A percentile compares a stretch with the other conserved stretches of the same genome.
Evolutionary conservation across 257 asterid genomes (phyloP).

Genomic region (Primulina tabacum): DNA sequence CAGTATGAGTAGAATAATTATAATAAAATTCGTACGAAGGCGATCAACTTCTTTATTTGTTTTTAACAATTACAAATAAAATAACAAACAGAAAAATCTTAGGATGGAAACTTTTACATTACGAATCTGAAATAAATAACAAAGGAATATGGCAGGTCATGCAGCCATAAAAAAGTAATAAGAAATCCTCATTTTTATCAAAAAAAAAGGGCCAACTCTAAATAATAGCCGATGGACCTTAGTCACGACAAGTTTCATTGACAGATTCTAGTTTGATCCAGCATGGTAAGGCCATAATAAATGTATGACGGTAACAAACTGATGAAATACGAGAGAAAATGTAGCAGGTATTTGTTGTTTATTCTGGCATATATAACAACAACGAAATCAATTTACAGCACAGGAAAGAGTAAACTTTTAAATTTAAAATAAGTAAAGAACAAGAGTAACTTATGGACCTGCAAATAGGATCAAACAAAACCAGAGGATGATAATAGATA

Average conservation of each 20-base stretch:
- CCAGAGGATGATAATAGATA: conserved; percentile 30
- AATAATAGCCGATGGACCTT: conserved; percentile 12
- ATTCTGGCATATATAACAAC: conserved; percentile 16
- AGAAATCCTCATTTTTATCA: background rate
- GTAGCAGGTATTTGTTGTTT: conserved; percentile 14
- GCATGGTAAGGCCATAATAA: background rate
- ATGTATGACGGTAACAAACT: conserved; percentile 13
- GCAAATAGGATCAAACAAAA: conserved; percentile 16
- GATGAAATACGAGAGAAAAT: conserved; percentile 11
- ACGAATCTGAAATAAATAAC: background rate
- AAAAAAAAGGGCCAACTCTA: conserved; percentile 2
- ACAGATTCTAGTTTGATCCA: no score
- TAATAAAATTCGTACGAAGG: conserved; percentile 7
- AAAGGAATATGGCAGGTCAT: conserved; percentile 3
- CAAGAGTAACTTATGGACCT: conserved; percentile 16
- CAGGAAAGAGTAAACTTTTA: background rate
- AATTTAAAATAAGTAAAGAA: conserved; percentile 4
- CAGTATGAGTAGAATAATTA: background rate
- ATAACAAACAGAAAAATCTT: background rate
- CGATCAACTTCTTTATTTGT: conserved; percentile 7
- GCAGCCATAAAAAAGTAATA: conserved; percentile 3
- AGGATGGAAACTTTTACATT: conserved; percentile 1
- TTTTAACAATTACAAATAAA: background rate
- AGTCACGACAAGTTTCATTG: background rate
- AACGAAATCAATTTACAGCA: conserved; percentile 5